phyloP scores from a whole-genome alignment of 192 early-diverging fungal genomes.

The Linderina pennispora region DNA sequence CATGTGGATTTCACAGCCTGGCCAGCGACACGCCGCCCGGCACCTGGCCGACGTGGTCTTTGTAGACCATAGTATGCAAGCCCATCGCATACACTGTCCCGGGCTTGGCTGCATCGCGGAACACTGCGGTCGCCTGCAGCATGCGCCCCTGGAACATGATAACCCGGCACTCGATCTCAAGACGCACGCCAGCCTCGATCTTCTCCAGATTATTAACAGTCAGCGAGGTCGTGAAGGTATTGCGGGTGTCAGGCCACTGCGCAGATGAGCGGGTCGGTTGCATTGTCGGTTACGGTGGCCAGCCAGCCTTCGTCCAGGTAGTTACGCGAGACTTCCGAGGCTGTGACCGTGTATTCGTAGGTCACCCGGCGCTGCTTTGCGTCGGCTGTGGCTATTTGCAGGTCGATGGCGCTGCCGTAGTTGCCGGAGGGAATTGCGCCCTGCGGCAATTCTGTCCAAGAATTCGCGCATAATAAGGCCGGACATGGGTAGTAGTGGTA shows the following conservation, averaged over 20 bases:
- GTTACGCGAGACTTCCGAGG: constrained; percentile 20
- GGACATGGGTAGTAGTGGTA: constrained; percentile 7
- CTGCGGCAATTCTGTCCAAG: constrained; percentile 21
- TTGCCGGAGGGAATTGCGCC: constrained; percentile 1
- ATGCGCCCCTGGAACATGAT: constrained; percentile 14
- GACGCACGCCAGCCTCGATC: constrained; percentile 2
- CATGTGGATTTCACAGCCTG: no score
- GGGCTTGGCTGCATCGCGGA: constrained; percentile 15
- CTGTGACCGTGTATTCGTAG: constrained; percentile 24
- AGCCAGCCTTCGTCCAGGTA: constrained; percentile 21
- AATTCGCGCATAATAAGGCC: constrained; percentile 28
- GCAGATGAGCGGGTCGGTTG: constrained; percentile 12
- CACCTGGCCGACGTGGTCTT: neutral
- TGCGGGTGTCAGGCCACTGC: neutral
- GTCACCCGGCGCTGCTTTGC: constrained; percentile 7
- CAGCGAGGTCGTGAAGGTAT: constrained; percentile 8
- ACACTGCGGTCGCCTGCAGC: constrained; percentile 17
- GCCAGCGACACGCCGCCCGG: no score
- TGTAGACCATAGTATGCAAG: constrained; percentile 8
- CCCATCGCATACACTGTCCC: constrained; percentile 13
- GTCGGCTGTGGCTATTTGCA: constrained; percentile 11
- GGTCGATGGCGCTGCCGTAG: constrained; percentile 16
- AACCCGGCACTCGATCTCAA: constrained; percentile 21
- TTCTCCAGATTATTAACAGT: constrained; percentile 18
- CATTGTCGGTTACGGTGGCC: constrained; percentile 12